phyloP scores from a whole-genome alignment of 352 stramenopile genomes.

The Pythium rhizo-oryzae region DNA sequence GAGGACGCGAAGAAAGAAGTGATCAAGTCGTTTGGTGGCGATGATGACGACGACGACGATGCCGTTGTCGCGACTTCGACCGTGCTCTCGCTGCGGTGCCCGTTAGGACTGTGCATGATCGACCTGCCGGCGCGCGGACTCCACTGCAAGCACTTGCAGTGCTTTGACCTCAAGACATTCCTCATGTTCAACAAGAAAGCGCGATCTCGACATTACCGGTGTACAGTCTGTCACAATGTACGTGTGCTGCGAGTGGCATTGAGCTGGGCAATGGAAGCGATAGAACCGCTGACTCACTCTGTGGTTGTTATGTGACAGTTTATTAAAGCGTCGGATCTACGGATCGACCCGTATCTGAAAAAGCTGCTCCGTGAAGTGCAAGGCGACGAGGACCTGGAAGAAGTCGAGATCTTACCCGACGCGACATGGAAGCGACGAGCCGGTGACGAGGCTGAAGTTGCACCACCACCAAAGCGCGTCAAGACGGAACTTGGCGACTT shows the following conservation, averaged over 20 bases:
- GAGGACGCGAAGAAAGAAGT: slow-evolving; percentile 73
- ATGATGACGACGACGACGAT: slow-evolving; percentile 79
- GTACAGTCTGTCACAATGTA: slow-evolving; percentile 91
- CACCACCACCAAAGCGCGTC: slow-evolving; percentile 48
- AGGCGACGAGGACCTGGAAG: slow-evolving; percentile 82
- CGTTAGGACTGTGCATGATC: slow-evolving; percentile 87
- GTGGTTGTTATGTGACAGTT: slow-evolving; percentile 48
- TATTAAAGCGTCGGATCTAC: slow-evolving; percentile 88
- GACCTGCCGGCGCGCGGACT: slow-evolving; percentile 86
- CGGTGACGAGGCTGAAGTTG: slow-evolving; percentile 45
- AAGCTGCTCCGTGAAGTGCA: slow-evolving; percentile 85
- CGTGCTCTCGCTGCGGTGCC: slow-evolving; percentile 90
- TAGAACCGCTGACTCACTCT: slow-evolving; percentile 12
- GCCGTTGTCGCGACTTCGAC: slow-evolving; percentile 86
- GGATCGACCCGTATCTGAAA: slow-evolving; percentile 90
- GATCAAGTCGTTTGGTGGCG: slow-evolving; percentile 78
- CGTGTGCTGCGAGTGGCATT: slow-evolving; percentile 15
- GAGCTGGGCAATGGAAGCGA: background rate
- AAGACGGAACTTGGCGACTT: slow-evolving; percentile 46
- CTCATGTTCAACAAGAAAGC: slow-evolving; percentile 91
- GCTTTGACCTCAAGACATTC: slow-evolving; percentile 95
- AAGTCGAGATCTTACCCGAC: slow-evolving; percentile 91
- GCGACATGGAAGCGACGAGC: slow-evolving; percentile 75
- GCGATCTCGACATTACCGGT: slow-evolving; percentile 88
- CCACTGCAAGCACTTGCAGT: slow-evolving; percentile 95